Base-by-base conservation (phyloP, 768 basidiomycete species). In the Rhodocollybia butyracea region DNA sequence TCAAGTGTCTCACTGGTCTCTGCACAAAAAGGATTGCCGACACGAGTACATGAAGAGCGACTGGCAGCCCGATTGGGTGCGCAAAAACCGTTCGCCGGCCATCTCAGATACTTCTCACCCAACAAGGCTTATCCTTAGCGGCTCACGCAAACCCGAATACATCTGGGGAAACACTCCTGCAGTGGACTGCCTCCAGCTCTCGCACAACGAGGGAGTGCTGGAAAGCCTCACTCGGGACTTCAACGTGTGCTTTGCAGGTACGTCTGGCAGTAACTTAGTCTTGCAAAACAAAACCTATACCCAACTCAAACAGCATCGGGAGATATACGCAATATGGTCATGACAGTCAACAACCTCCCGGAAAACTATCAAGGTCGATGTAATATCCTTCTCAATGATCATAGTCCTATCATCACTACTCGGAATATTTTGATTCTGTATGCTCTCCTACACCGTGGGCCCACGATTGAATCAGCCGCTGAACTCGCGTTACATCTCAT, bases 401-500 rank as follows among this genome's bases (percentile, higher is more conserved):
- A 52, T n/a, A 57, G 64, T 15, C 61, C 67, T 1, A 26, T 27
- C 15, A 54, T 71, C n/a, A 66, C 68, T 13, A 61, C 65, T 19
- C 74, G 80, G 27, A 81, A 80, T 48, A 60, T 80, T 15, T 17
- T 73, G 1, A 55, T 80, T 12, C 71, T 81, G 21, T 59, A 73
- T 21, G 71, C 79, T 40, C 66, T 81, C n/a, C 70, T 71, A 2
- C 67, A 59, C 19, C 58, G 72, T 38, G 46, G 65, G 2, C 68
- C 77, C 51, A 50, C 46, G 2, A 38, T 48, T 39, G 21, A 69
- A 19, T 74, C 74, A 1, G 78, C 71, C 7, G 46, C 46, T 12
- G 80, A 80, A 36, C 60, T 71, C 3, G 78, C 76, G 5, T 66
- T 79, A 21, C 79, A 81, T 55, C 73, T 77, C 50, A 79, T 76